Conservation (phyloP, 306 rosid species). For the Macrotyloma uniflorum region DNA sequence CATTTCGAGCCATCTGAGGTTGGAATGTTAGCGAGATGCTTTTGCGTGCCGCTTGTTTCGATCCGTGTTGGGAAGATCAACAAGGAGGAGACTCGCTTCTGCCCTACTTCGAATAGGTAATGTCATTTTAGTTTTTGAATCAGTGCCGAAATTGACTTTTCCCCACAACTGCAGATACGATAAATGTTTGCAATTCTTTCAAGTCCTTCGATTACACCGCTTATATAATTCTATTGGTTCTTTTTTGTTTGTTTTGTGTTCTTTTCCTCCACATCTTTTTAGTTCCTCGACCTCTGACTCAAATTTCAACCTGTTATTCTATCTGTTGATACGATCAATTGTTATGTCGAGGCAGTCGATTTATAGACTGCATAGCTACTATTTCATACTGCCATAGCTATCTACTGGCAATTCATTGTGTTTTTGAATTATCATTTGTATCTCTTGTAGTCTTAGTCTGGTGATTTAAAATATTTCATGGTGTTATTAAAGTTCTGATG, state of each 20-base stretch:
- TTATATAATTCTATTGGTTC: neutral
- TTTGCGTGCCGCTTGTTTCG: slow-evolving; percentile 94
- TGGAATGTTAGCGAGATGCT: slow-evolving; percentile 96
- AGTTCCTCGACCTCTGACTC: no score
- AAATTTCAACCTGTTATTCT: neutral
- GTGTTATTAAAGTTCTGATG: slow-evolving; percentile 42
- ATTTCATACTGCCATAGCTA: neutral
- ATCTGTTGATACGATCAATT: neutral
- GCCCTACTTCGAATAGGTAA: slow-evolving; percentile 80
- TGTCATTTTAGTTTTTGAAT: slow-evolving; percentile 26
- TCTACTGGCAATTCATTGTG: slow-evolving; percentile 9
- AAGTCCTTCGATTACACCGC: neutral
- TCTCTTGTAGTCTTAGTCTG: neutral
- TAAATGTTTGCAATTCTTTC: neutral
- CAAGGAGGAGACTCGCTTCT: slow-evolving; percentile 70
- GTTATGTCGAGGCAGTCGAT: neutral
- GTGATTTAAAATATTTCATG: slow-evolving; percentile 31
- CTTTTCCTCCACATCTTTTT: neutral
- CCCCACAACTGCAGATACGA: neutral
- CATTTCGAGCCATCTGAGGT: slow-evolving; percentile 97
- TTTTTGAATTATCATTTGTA: slow-evolving; percentile 19
- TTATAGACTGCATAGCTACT: neutral
- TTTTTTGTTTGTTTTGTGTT: neutral
- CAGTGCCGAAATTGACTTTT: neutral
- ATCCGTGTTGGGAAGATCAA: slow-evolving; percentile 84